Conservation (phyloP, 106 monocot genomes). For the Dioscorea alata region DNA sequence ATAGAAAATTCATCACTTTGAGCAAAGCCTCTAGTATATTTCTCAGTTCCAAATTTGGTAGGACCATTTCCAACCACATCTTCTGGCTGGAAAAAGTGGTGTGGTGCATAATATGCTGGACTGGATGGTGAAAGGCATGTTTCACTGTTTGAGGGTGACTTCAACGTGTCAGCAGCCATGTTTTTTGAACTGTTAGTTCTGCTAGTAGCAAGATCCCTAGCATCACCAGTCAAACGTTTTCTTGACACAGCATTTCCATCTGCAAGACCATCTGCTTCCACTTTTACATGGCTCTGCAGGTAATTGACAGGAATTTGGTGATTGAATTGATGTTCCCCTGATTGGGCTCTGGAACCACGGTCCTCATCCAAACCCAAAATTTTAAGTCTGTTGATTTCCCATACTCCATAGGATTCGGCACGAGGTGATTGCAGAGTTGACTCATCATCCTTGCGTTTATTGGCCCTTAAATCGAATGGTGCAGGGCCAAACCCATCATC, state of each 20-base stretch:
- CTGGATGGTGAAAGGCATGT: not conserved
- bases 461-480: not conserved
- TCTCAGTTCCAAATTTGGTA: not conserved
- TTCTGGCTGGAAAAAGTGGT: constrained; percentile 11
- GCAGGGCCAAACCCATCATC: not conserved
- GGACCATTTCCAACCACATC: constrained; percentile 2
- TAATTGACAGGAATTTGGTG: not conserved
- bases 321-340: not conserved
- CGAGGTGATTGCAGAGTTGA: constrained; percentile 1
- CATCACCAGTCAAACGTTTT: constrained; percentile 6
- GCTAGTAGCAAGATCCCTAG: constrained; percentile 9
- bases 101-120: constrained; percentile 13
- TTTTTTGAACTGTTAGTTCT: constrained; percentile 6
- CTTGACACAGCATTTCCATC: constrained; percentile 5
- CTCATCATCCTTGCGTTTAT: not conserved
- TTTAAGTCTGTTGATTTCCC: constrained; percentile 17
- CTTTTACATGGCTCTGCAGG: not conserved
- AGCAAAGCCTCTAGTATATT: not conserved
- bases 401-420: constrained; percentile 12
- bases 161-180: constrained; percentile 4
- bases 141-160: constrained; percentile 13
- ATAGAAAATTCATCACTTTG: not conserved
- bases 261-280: not conserved
- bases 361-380: constrained; percentile 13
- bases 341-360: constrained; percentile 6